phyloP scores from a whole-genome alignment of 2,329 filamentous ascomycete species.

The Talaromyces sp. region DNA sequence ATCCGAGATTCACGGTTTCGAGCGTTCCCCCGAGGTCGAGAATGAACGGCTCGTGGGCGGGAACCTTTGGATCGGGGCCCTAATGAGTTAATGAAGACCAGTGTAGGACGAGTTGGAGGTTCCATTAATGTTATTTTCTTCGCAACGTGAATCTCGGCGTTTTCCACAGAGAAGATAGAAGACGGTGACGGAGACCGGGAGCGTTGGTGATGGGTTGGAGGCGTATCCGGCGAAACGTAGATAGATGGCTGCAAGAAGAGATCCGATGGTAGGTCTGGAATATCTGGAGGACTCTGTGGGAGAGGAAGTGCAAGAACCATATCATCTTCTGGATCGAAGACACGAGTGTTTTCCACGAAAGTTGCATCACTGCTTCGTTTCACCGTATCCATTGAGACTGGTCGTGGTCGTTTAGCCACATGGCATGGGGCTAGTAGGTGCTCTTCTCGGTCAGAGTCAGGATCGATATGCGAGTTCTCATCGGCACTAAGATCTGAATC shows the following conservation, averaged over 20 bases:
- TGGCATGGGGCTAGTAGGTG: conserved; percentile 25
- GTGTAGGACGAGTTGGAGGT: conserved; percentile 32
- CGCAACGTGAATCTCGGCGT: conserved; percentile 36
- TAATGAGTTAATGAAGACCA: conserved; percentile 37
- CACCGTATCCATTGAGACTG: conserved; percentile 39
- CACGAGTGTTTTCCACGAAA: conserved; percentile 34
- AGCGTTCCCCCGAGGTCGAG: conserved; percentile 16
- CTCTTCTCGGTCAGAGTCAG: conserved; percentile 27
- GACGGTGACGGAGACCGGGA: conserved; percentile 33
- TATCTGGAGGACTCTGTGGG: conserved; percentile 28
- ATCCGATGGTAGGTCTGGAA: conserved; percentile 24
- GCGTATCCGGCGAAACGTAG: conserved; percentile 31
- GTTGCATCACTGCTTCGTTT: conserved; percentile 37
- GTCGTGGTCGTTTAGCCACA: conserved; percentile 29
- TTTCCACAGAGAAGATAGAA: conserved; percentile 34
- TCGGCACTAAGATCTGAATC: conserved; percentile 38
- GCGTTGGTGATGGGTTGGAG: conserved; percentile 13
- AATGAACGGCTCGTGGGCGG: conserved; percentile 8
- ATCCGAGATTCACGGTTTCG: conserved; percentile 20
- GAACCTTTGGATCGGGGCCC: conserved; percentile 17
- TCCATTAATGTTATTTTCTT: conserved; percentile 36
- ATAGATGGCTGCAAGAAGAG: conserved; percentile 34
- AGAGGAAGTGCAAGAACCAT: conserved; percentile 38
- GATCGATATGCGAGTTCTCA: conserved; percentile 28
- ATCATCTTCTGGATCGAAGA: conserved; percentile 37